Evolutionary conservation across 192 early-diverging fungal species (phyloP), one percentile per base, ranked within the genome.

Genomic region (Coemansia sp.): DNA sequence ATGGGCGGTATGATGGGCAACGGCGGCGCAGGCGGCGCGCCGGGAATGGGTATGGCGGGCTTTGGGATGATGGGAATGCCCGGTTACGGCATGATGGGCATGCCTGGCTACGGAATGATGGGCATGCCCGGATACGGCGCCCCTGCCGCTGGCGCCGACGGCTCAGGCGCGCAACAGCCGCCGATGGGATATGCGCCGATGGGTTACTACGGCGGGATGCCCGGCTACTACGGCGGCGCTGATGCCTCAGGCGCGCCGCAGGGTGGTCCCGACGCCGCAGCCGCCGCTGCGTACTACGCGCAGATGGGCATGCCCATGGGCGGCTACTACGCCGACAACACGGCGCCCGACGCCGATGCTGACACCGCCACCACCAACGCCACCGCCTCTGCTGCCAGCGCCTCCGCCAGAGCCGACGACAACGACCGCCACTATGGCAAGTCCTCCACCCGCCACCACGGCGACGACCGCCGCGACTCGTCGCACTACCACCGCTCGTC

Each of bases 251-350:
- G 52, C 4, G 57, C 43, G 7, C 49, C 49, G 18, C 51, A 61
- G 16, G 42, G 19, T 5, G 65, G 61, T 18, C 66, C 57, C 48
- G 69, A 67, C 57, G 70, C 51, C 4, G 18, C 45, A 11, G 48
- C 69, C 7, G 45, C 41, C 12, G 62, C 55, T 18, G 60, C 63
- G 0, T 75, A 75, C 69, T 76, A 76, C 61, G 74, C 46, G 36
- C 79, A 81, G 62, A 69, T 72, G 63, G 36, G 45, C 49, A 78
- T 78, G 77, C 61, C 67, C 42, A 67, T 49, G 58, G 79, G 49
- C 16, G 47, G 67, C 32, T 81, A 65, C 62, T 81, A 81, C 36
- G 67, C 64, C 66, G 66, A n/a, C n/a, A 47, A 6, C 19, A 41
- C 10, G 78, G 67, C 12, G 64, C 52, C 63, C 78, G 72, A 41